Base-by-base conservation (phyloP, 352 stramenopile genomes). In the Globisporangium spiculum region DNA sequence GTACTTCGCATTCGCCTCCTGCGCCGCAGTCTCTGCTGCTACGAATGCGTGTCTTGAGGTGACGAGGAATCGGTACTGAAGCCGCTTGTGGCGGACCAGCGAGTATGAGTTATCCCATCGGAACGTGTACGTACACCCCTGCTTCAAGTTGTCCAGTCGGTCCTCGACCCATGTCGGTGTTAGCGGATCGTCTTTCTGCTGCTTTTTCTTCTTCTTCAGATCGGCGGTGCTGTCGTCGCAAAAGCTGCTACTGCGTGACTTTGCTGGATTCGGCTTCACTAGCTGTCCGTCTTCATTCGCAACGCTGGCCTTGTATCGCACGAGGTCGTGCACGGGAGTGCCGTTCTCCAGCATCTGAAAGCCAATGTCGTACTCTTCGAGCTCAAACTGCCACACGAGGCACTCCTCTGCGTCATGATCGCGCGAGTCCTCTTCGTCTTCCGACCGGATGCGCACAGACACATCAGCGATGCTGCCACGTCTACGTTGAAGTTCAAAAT, bases 61-160 rank as follows among this genome's bases (percentile, higher is more conserved):
- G 38, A 83, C 58, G 2, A 90, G 60, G 22, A 84, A 80, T 8
- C 86, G 76, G 59, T 92, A 94, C 22, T 72, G 72, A 24, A 94
- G 71, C 14, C 75, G 65, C 46, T 93, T 93, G 70, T 86, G 79
- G 4, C 86, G 82, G 27, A 92, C 71, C 34, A 90, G 71, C 59
- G 86, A 93, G 71, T 93, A 93, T 36, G 78, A 80, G 65, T 93
- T 93, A 63, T 92, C 84, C 86, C 86, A 93, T 5, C 73, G 75
- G 46, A 93, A 75, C 41, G 82, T 84, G 66, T 86, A 88, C 32
- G 79, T 65, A n/a, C 58, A 69, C n/a, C 70, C 79, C 2, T 52
- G 44, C 56, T 75, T 73, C 20, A 86, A 55, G 18, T 18, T 46
- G 20, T 80, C 71, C 10, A 85, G 63, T 48, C 54, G 65, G 10